Evolutionary conservation across 495 filamentous ascomycete genomes (phyloP).

Genomic region (Tuber brumale): DNA sequence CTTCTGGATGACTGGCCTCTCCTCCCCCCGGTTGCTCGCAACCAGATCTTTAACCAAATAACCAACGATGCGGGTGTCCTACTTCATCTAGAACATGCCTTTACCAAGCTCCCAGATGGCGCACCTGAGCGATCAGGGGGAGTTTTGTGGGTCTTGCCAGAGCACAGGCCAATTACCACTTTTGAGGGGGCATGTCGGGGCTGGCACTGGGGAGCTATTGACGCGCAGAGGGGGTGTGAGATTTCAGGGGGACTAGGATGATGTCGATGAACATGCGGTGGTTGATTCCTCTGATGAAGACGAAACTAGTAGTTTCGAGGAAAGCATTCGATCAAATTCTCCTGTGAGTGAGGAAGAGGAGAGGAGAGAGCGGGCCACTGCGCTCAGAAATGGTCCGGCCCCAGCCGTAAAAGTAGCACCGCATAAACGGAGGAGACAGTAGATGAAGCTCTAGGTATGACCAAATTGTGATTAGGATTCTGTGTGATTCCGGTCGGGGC

Average conservation of each 20-base stretch:
- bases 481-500: constrained; percentile 30
- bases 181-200: constrained; percentile 30
- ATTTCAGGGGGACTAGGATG: constrained; percentile 66
- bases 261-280: constrained; percentile 53
- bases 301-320: constrained; percentile 45
- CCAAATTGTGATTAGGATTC: constrained; percentile 32
- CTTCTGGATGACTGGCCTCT: constrained; percentile 32
- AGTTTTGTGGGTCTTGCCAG: constrained; percentile 32
- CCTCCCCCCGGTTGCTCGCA: constrained; percentile 19
- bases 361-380: constrained; percentile 40
- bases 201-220: constrained; percentile 37
- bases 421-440: constrained; percentile 48
- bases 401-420: constrained; percentile 47
- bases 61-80: constrained; percentile 21
- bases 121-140: constrained; percentile 34
- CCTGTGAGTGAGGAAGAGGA: constrained; percentile 48
- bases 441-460: constrained; percentile 41
- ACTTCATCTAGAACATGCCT: constrained; percentile 38
- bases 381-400: constrained; percentile 10
- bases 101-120: constrained; percentile 33
- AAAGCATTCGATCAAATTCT: constrained; percentile 51
- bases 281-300: constrained; percentile 53
- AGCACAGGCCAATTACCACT: constrained; percentile 41
- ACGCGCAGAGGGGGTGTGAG: constrained; percentile 49
- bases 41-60: constrained; percentile 2